Evolutionary conservation across 1,284 basidiomycete species (phyloP), one percentile per base, ranked within the genome.

Genomic region (Tilletiopsis washingtonensis): DNA sequence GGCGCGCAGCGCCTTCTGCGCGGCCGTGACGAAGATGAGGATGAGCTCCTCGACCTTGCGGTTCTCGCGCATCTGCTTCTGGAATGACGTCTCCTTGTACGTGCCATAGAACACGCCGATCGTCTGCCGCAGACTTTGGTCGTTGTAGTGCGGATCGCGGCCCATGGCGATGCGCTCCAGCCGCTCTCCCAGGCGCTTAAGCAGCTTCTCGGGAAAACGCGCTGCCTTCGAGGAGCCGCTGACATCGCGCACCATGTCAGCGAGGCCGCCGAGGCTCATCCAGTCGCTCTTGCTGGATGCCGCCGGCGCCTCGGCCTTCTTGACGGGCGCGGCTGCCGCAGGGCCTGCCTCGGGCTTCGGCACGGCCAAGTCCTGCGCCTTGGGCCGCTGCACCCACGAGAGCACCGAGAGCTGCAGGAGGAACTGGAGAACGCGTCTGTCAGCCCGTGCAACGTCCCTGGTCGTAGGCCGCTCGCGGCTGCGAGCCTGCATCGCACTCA

Each of bases 1-100:
- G 75, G 94, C 93, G 78, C 84, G 56, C 36, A 72, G 49, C 42
- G 57, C 53, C 5, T 57, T 54, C 40, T 71, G 67, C 0, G 70
- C 86, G 40, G 89, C 84, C 2, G 91, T 88, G 14, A 91, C 91
- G 67, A 96, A 97, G 79, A 87, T 85, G 45, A 98, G 79, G 56
- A 99, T 93, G 52, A 98, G 82, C 60, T 96, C 91, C 75, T 99
- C 94, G 47, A 97, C 86, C 77, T 93, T 94, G 42, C 94, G 81
- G 67, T 90, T 91, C 74, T 96, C 91, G 73, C 90, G 89, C 81
- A 97, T 84, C 67, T 63, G 66, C 37, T 62, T 62, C 32, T 63
- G 58, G 32, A 68, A 66, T 1, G 50, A 48, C 6, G 56, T 54
- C 24, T 70, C 69, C 42, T 63, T 62, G 52, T 64, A 64, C 9